These are phyloP conservation scores for Didymella lethalis DNA, from an alignment of 2,329 filamentous ascomycete species.

Conservation along the genomic window DNA sequence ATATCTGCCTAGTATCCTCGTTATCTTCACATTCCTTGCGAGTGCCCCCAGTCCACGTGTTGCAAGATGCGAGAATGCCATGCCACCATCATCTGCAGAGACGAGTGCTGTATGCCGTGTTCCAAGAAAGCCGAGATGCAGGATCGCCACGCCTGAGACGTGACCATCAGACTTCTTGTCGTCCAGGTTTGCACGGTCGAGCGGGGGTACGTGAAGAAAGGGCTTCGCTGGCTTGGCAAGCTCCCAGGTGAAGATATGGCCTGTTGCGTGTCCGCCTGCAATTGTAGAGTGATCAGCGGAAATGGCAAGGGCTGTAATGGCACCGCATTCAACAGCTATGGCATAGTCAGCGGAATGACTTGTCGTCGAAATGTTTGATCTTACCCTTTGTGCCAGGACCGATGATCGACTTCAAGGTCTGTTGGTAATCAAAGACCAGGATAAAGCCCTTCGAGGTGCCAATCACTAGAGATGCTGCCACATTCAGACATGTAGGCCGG, in stretches of 20 bases:
- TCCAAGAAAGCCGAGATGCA: constrained; percentile 93
- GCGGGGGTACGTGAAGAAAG: constrained; percentile 84
- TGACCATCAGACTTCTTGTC: constrained; percentile 81
- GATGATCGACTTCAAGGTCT: constrained; percentile 92
- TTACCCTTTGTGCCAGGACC: constrained; percentile 89
- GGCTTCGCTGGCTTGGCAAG: constrained; percentile 80
- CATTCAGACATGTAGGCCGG: constrained; percentile 84
- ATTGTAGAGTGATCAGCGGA: constrained; percentile 94
- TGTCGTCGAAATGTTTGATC: constrained; percentile 23
- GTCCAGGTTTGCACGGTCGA: constrained; percentile 71
- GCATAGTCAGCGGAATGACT: neutral
- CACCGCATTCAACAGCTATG: constrained; percentile 85
- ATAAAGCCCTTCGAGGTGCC: constrained; percentile 95
- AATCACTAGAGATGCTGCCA: constrained; percentile 86
- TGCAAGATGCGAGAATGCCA: constrained; percentile 98
- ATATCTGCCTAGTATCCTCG: constrained; percentile 89
- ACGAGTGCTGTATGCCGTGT: constrained; percentile 93
- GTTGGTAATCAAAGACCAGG: constrained; percentile 95
- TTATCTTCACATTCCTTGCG: constrained; percentile 85
- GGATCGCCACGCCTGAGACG: constrained; percentile 75
- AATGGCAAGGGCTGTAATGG: constrained; percentile 85
- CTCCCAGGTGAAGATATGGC: constrained; percentile 97
- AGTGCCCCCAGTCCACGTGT: constrained; percentile 88
- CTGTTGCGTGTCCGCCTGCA: constrained; percentile 86
- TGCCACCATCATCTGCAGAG: constrained; percentile 91